A percentile compares a stretch with the other conserved stretches of the same genome.
Evolutionary conservation across 345 rosid genomes (phyloP).

Genomic region (Brassica rapa): DNA sequence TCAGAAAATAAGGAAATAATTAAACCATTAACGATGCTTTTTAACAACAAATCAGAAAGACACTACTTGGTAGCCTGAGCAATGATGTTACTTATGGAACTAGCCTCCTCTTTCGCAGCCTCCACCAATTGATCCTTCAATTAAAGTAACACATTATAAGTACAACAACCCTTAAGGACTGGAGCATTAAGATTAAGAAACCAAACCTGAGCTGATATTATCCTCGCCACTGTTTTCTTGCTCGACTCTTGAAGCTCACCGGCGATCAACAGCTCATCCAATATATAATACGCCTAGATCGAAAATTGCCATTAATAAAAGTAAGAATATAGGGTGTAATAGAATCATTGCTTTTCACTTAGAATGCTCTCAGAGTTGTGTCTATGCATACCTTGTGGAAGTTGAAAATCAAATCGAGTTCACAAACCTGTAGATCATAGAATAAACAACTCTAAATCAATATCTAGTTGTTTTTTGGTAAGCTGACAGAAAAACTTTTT

Average conservation of each 20-base stretch:
- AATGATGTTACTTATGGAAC: slow-evolving; percentile 88
- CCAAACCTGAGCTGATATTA: slow-evolving; percentile 85
- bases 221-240: slow-evolving; percentile 88
- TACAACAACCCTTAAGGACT: not conserved
- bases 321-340: not conserved
- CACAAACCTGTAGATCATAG: slow-evolving; percentile 70
- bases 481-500: not conserved
- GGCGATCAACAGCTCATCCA: slow-evolving; percentile 92
- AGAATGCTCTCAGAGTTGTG: not conserved
- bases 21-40: slow-evolving; percentile 21
- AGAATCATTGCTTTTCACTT: not conserved
- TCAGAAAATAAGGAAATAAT: not conserved
- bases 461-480: not conserved
- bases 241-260: slow-evolving; percentile 98
- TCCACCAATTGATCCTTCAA: slow-evolving; percentile 92
- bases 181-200: not conserved
- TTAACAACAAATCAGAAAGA: not conserved
- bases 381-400: slow-evolving; percentile 74
- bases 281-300: slow-evolving; percentile 79
- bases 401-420: slow-evolving; percentile 94
- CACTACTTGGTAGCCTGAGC: slow-evolving; percentile 94
- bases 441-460: slow-evolving; percentile 20
- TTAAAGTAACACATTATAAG: slow-evolving; percentile 9
- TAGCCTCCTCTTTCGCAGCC: slow-evolving; percentile 89
- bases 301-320: not conserved